Evolutionary conservation across 352 stramenopile genomes (phyloP).

Genomic region (Peronospora belbahrii): DNA sequence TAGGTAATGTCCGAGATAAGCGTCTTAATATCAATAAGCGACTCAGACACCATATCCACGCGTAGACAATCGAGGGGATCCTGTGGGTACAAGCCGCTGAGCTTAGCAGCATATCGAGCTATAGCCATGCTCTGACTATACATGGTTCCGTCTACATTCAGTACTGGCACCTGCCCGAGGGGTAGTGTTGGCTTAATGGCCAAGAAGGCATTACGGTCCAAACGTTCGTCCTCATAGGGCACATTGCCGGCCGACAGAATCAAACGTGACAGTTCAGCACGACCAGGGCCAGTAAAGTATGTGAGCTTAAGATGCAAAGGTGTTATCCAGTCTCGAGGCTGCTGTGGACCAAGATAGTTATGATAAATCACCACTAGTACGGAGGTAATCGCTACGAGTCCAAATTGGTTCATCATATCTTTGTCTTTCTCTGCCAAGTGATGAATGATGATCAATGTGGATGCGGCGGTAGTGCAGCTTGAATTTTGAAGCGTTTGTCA

Average conservation of each 20-base stretch:
- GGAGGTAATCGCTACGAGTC: neutral
- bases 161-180: conserved; percentile 40
- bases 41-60: conserved; percentile 45
- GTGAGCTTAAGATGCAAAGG: conserved; percentile 46
- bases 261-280: conserved; percentile 56
- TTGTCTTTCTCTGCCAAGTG: no score
- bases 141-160: conserved; percentile 37
- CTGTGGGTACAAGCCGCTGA: conserved; percentile 52
- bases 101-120: conserved; percentile 42
- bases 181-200: conserved; percentile 47
- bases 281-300: conserved; percentile 54
- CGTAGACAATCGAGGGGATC: conserved; percentile 44
- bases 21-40: conserved; percentile 30
- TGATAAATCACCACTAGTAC: neutral
- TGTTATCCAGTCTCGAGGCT: neutral
- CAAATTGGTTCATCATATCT: conserved; percentile 23
- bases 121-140: conserved; percentile 61
- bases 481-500: no score
- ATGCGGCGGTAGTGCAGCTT: no score
- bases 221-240: conserved; percentile 47
- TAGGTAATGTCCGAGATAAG: conserved; percentile 25
- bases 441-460: no score
- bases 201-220: conserved; percentile 29
- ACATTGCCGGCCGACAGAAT: conserved; percentile 47
- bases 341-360: neutral